Evolutionary conservation across 148 eudicot species (phyloP), one percentile per base, ranked within the genome.

Genomic region (Cornus suecica): DNA sequence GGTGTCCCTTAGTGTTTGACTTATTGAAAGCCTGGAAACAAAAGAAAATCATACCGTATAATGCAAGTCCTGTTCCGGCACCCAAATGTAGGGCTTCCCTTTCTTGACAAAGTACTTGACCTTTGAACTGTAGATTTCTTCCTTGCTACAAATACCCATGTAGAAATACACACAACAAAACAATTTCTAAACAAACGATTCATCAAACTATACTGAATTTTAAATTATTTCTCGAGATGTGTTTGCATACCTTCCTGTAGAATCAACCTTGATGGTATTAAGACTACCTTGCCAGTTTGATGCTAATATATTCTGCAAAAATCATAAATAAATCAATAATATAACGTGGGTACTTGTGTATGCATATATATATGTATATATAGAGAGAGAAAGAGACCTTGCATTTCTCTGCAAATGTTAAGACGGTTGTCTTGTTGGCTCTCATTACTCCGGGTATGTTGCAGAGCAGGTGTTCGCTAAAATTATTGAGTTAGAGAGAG

Each of bases 281-380:
- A 94, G 92, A n/a, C 75, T 85, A 20, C 90, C 94, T 80, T 90
- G 94, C 98, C 98, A 94, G 84, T 94, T 94, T 30, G 97, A 90
- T 2, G 90, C 88, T 80, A 94, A 77, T 72, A 92, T 90, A 78
- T 70, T 94, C 98, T 90, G 90, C 83, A 78, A 72, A 61, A 65
- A 28, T 9, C 30, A 13, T 58, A 61, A 16, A 15, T 51, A 23
- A 73, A 51, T 14, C 72, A 32, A 56, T 64, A 11, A 45, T 24
- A 54, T 30, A 58, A 15, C 24, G 24, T 30, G 52, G 20, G 54
- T 37, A 4, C 9, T 3, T 37, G 7, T 37, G 42, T 4, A 75
- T 13, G 18, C 34, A 24, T 34, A 4, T 13, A 34, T 56, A 70
- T 37, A 42, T 28, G 41, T 28, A 45, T 66, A 73, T 56, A 51